Evolutionary conservation across 2,329 filamentous ascomycete species (phyloP).

Genomic region (Claviceps cyperi): DNA sequence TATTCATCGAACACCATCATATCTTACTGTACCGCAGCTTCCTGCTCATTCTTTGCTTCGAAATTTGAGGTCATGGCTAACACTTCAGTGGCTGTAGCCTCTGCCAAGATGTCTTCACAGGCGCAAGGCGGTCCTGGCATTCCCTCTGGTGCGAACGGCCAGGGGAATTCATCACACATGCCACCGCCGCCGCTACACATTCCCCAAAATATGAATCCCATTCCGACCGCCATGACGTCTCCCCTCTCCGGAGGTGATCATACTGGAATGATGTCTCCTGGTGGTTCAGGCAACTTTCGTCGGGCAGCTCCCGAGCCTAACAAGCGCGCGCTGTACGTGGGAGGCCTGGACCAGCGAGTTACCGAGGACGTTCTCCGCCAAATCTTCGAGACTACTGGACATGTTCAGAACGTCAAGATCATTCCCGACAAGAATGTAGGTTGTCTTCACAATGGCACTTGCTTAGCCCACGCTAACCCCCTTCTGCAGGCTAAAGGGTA

Average conservation of each 20-base stretch:
- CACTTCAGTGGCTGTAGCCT: slow-evolving; percentile 45
- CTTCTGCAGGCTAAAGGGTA: slow-evolving; percentile 67
- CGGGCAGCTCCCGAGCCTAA: slow-evolving; percentile 95
- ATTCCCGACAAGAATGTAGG: slow-evolving; percentile 99
- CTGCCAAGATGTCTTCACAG: slow-evolving; percentile 55
- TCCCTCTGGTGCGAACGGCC: slow-evolving; percentile 45
- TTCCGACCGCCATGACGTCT: slow-evolving; percentile 82
- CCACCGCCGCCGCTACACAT: slow-evolving; percentile 85
- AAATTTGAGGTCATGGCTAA: slow-evolving; percentile 53
- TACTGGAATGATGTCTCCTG: slow-evolving; percentile 67
- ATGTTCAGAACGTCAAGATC: slow-evolving; percentile 98
- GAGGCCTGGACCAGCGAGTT: slow-evolving; percentile 84
- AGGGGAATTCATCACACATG: slow-evolving; percentile 62
- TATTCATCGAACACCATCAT: not conserved
- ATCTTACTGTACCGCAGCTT: slow-evolving; percentile 1
- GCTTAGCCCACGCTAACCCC: slow-evolving; percentile 18
- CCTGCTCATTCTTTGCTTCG: not conserved
- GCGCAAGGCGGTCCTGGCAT: slow-evolving; percentile 47
- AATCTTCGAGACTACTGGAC: slow-evolving; percentile 96
- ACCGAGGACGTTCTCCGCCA: slow-evolving; percentile 93
- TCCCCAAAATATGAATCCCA: slow-evolving; percentile 89
- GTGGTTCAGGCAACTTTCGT: slow-evolving; percentile 67
- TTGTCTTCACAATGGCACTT: slow-evolving; percentile 14
- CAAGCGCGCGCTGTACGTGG: slow-evolving; percentile 93
- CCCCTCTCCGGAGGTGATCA: slow-evolving; percentile 57